These are phyloP conservation scores for Globisporangium uncinulatum DNA, from an alignment of 352 stramenopile genomes.

Conservation along the genomic window DNA sequence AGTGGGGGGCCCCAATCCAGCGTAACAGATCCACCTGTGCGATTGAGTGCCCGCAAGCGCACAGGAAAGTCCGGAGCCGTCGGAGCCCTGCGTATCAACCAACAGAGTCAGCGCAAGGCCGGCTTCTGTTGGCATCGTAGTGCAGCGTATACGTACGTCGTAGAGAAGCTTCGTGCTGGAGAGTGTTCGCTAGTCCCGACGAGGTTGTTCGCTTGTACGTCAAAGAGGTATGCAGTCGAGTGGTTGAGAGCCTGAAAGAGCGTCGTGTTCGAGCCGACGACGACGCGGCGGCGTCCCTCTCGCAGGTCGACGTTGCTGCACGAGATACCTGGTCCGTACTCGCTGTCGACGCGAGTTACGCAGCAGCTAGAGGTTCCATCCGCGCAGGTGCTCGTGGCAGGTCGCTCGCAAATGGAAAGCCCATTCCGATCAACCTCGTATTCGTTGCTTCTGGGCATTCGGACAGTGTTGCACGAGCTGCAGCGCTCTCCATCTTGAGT, in stretches of 20 bases:
- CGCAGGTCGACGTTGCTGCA: conserved; percentile 18
- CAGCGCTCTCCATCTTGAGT: conserved; percentile 14
- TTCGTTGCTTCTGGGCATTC: conserved; percentile 12
- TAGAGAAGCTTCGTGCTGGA: conserved; percentile 16
- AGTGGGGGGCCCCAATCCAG: conserved; percentile 37
- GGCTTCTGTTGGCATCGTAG: no score
- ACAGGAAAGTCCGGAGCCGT: conserved; percentile 29
- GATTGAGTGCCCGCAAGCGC: conserved; percentile 17
- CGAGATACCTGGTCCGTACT: conserved; percentile 11
- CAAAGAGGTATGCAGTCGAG: conserved; percentile 48
- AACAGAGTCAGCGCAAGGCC: neutral
- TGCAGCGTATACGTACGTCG: conserved; percentile 23
- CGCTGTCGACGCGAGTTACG: conserved; percentile 19
- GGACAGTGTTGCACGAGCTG: conserved; percentile 23
- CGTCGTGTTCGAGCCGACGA: conserved; percentile 28
- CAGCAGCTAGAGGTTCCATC: conserved; percentile 42
- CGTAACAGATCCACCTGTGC: conserved; percentile 35
- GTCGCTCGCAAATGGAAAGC: conserved; percentile 14
- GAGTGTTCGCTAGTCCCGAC: conserved; percentile 30
- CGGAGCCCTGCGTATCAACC: conserved; percentile 18
- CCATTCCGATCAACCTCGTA: conserved; percentile 19
- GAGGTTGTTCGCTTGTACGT: conserved; percentile 38
- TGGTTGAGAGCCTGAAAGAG: conserved; percentile 36
- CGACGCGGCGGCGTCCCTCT: conserved; percentile 10
- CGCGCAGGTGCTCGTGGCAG: conserved; percentile 17